These are phyloP conservation scores for Wickerhamomyces strasburgensis DNA, from an alignment of 805 yeast genomes.

Conservation along the genomic window DNA sequence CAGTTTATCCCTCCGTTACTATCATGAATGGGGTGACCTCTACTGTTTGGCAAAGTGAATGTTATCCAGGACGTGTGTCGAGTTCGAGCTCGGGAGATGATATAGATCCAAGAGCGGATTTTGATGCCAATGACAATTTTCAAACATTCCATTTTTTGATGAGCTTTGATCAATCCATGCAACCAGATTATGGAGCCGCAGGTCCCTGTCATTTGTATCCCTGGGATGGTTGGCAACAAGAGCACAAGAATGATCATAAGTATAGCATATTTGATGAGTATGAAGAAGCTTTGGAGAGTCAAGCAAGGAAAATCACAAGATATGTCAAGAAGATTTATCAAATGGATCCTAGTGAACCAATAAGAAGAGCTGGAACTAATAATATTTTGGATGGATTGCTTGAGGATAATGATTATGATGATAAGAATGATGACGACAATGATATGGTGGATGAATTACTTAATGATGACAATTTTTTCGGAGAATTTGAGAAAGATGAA, in stretches of 20 bases:
- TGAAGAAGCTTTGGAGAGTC: conserved; percentile 47
- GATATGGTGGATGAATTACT: too few species aligned
- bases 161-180: too few species aligned
- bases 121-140: conserved; percentile 2
- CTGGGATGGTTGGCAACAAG: too few species aligned
- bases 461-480: too few species aligned
- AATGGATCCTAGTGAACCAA: conserved; percentile 12
- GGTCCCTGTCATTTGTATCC: too few species aligned
- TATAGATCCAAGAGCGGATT: too few species aligned
- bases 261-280: conserved; percentile 31
- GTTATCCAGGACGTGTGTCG: conserved; percentile 45
- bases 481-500: too few species aligned
- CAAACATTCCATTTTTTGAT: too few species aligned
- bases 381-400: neutral
- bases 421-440: neutral
- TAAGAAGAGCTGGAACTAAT: neutral
- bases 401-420: neutral
- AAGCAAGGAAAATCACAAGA: conserved; percentile 47
- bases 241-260: conserved; percentile 13
- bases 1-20: conserved; percentile 32
- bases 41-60: conserved; percentile 34
- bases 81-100: conserved; percentile 12
- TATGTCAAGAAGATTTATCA: conserved; percentile 37
- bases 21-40: conserved; percentile 1
- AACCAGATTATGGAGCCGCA: too few species aligned